phyloP scores from a whole-genome alignment of 2,329 filamentous ascomycete genomes.

The Aspergillus nomiae region DNA sequence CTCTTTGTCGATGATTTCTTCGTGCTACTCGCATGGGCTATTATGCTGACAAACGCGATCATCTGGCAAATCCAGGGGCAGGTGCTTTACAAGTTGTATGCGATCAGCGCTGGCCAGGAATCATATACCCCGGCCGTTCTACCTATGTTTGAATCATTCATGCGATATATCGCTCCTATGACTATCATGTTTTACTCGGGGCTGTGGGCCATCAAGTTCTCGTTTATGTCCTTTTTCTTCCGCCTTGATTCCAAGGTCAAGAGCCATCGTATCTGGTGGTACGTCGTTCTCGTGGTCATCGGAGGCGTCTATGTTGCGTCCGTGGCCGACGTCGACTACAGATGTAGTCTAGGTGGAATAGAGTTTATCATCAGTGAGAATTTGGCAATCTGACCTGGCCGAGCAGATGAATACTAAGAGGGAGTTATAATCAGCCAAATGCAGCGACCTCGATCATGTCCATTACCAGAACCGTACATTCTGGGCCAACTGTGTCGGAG shows the following conservation, averaged over 20 bases:
- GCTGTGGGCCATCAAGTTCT: constrained; percentile 21
- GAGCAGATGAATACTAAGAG: neutral
- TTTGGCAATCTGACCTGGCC: neutral
- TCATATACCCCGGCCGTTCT: constrained; percentile 10
- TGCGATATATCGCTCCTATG: constrained; percentile 15
- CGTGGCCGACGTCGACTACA: constrained; percentile 19
- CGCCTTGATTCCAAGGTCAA: constrained; percentile 18
- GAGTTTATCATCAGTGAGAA: constrained; percentile 20
- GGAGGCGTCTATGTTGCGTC: constrained; percentile 15
- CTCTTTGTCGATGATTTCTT: constrained; percentile 20
- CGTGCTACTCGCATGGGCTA: constrained; percentile 17
- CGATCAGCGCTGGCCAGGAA: constrained; percentile 8
- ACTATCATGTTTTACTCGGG: constrained; percentile 21
- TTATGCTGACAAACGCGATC: constrained; percentile 17
- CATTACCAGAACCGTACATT: constrained; percentile 21
- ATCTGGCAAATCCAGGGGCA: constrained; percentile 19
- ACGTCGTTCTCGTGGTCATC: constrained; percentile 15
- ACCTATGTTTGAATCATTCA: constrained; percentile 11
- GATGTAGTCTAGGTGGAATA: constrained; percentile 15
- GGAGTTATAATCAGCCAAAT: constrained; percentile 10
- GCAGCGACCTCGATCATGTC: constrained; percentile 12
- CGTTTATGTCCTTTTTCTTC: constrained; percentile 22
- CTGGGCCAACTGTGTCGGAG: constrained; percentile 17
- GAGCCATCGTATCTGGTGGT: constrained; percentile 21
- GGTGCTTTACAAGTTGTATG: constrained; percentile 16